Conservation (phyloP, 176 grass and related monocot genomes). For the Triticum timopheevii region DNA sequence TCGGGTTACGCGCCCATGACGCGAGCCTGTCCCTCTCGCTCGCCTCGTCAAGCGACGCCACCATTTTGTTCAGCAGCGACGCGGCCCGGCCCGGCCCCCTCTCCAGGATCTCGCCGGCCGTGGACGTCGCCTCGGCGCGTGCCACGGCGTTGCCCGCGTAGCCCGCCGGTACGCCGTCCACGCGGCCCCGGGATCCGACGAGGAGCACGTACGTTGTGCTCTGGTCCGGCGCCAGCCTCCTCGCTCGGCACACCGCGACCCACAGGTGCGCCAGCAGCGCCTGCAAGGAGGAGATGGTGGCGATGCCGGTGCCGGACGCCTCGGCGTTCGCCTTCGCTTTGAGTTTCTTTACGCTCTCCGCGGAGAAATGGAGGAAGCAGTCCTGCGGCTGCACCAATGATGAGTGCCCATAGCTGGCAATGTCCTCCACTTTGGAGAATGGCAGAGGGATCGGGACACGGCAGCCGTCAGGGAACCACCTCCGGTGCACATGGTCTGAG, state of each 20-base stretch:
- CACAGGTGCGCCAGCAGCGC: slow-evolving; percentile 6
- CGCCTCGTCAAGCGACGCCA: slow-evolving; percentile 24
- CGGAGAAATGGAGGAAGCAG: slow-evolving; percentile 41
- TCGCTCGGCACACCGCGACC: slow-evolving; percentile 23
- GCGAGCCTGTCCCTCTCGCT: not conserved
- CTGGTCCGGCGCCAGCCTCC: slow-evolving; percentile 5
- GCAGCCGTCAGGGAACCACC: slow-evolving; percentile 32
- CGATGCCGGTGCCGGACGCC: not conserved
- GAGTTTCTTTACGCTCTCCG: not conserved
- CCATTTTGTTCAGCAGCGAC: slow-evolving; percentile 22
- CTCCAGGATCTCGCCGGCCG: slow-evolving; percentile 15
- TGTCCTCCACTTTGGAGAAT: not conserved
- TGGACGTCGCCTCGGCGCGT: not conserved
- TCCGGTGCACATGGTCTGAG: slow-evolving; percentile 2
- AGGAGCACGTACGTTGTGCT: slow-evolving; percentile 11
- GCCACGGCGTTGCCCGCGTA: slow-evolving; percentile 45
- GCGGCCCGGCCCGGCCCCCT: slow-evolving; percentile 11
- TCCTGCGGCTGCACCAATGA: not conserved
- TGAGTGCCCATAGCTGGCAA: not conserved
- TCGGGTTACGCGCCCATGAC: not conserved
- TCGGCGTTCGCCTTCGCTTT: slow-evolving; percentile 25
- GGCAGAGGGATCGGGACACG: slow-evolving; percentile 28
- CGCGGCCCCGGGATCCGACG: slow-evolving; percentile 26
- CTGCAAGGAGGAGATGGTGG: slow-evolving; percentile 37
- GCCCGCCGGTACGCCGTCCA: not conserved